These are phyloP conservation scores for Akanthomyces dipterigenus DNA, from an alignment of 2,329 filamentous ascomycete species.

Conservation along the genomic window DNA sequence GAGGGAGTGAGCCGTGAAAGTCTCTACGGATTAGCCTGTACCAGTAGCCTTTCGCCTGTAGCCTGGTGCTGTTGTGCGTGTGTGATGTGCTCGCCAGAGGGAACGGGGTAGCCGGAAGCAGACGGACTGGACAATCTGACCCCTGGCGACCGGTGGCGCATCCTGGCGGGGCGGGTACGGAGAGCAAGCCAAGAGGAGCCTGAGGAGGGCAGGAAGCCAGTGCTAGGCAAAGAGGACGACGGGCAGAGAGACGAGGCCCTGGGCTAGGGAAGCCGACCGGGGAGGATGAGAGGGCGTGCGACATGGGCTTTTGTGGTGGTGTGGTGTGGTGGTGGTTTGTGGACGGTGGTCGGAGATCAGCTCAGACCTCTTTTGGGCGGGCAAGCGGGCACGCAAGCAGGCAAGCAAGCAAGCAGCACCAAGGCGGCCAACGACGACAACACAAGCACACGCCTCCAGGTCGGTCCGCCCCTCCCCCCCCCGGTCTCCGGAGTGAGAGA, in stretches of 20 bases:
- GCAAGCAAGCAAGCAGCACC: neutral
- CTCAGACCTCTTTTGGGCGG: slow-evolving; percentile 1
- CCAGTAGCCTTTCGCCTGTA: too few species aligned
- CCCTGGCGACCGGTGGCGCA: slow-evolving; percentile 7
- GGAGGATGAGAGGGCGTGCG: neutral
- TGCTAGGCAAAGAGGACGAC: neutral
- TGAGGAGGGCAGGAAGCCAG: neutral
- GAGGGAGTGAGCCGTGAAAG: neutral
- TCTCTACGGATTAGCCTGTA: too few species aligned
- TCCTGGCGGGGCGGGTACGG: slow-evolving; percentile 1
- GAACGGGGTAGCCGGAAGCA: slow-evolving; percentile 10
- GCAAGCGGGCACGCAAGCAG: neutral
- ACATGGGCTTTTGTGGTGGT: too few species aligned
- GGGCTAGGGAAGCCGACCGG: neutral
- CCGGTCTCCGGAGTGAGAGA: neutral
- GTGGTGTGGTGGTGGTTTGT: neutral
- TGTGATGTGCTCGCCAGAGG: neutral
- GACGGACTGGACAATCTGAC: slow-evolving; percentile 4
- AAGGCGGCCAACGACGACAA: neutral
- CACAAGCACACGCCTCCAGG: neutral
- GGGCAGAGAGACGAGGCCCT: neutral
- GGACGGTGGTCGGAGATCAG: neutral
- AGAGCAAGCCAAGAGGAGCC: neutral
- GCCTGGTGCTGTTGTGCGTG: neutral
- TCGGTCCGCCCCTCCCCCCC: neutral